phyloP scores from a whole-genome alignment of 1,284 basidiomycete species.

The Apiotrichum mycotoxinovorans region DNA sequence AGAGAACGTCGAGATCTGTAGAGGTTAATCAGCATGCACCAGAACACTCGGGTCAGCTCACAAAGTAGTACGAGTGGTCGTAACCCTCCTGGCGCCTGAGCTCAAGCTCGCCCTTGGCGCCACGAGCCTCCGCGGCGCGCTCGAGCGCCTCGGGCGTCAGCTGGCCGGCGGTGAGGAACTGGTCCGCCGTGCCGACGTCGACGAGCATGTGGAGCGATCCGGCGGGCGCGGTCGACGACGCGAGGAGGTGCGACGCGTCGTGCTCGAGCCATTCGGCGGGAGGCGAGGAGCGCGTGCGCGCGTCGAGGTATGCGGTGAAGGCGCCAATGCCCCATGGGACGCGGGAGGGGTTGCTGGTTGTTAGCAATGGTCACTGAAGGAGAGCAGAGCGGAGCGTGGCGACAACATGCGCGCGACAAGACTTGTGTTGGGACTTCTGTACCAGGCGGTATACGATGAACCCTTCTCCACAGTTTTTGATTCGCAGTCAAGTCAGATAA shows the following conservation, averaged over 20 bases:
- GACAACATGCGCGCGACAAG: too few relatives aligned
- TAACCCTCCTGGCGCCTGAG: slow-evolving; percentile 83
- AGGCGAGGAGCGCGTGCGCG: slow-evolving; percentile 50
- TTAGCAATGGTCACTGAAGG: too few relatives aligned
- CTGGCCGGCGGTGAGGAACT: slow-evolving; percentile 81
- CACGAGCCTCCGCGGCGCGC: slow-evolving; percentile 59
- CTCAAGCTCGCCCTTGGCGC: slow-evolving; percentile 67
- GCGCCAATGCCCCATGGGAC: slow-evolving; percentile 92
- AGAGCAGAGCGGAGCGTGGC: not conserved
- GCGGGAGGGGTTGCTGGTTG: slow-evolving; percentile 67
- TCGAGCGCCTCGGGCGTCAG: slow-evolving; percentile 85
- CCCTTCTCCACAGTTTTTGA: too few relatives aligned
- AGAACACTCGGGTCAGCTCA: too few relatives aligned
- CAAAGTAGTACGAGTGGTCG: slow-evolving; percentile 88
- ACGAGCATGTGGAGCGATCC: slow-evolving; percentile 69
- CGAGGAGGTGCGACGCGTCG: slow-evolving; percentile 82
- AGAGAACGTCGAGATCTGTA: slow-evolving; percentile 65
- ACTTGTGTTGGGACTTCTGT: too few relatives aligned
- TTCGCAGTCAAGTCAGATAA: too few relatives aligned
- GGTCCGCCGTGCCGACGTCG: slow-evolving; percentile 81
- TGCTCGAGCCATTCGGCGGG: slow-evolving; percentile 55
- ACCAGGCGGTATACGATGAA: too few relatives aligned
- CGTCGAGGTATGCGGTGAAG: slow-evolving; percentile 75
- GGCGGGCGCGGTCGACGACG: slow-evolving; percentile 55
- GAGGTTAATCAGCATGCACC: too few relatives aligned